These are phyloP conservation scores for Lumnitzera littorea DNA, from an alignment of 345 rosid genomes.

Conservation along the genomic window DNA sequence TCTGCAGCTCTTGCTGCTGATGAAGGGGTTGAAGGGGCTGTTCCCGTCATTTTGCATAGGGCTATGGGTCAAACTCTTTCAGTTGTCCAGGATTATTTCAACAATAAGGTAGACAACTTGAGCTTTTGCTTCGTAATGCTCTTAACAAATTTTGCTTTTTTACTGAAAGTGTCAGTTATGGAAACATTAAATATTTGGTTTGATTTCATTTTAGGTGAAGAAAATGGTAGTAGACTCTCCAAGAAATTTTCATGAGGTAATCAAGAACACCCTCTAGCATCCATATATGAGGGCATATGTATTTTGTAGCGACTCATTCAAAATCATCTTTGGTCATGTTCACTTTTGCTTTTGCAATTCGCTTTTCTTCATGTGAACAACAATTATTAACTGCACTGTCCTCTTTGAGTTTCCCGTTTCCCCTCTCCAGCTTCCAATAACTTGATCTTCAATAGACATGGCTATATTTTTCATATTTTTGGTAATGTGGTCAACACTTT, in stretches of 20 bases:
- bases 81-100: constrained; percentile 92
- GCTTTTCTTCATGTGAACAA: too few species aligned
- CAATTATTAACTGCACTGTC: too few species aligned
- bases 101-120: constrained; percentile 45
- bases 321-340: too few species aligned
- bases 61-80: constrained; percentile 98
- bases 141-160: background rate
- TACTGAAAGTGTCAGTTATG: background rate
- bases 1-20: constrained; percentile 95
- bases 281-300: too few species aligned
- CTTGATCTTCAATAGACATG: too few species aligned
- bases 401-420: too few species aligned
- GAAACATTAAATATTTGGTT: background rate
- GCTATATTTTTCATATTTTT: too few species aligned
- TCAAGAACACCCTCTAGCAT: too few species aligned
- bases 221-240: constrained; percentile 93
- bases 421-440: too few species aligned
- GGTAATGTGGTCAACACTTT: too few species aligned
- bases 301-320: too few species aligned
- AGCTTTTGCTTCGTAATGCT: constrained; percentile 3
- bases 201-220: constrained; percentile 44
- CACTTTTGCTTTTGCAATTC: too few species aligned
- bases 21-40: constrained; percentile 89
- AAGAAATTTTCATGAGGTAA: constrained; percentile 93
- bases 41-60: constrained; percentile 80